Base-by-base conservation (phyloP, 2,329 filamentous ascomycete genomes). In the Colletotrichum sp. region DNA sequence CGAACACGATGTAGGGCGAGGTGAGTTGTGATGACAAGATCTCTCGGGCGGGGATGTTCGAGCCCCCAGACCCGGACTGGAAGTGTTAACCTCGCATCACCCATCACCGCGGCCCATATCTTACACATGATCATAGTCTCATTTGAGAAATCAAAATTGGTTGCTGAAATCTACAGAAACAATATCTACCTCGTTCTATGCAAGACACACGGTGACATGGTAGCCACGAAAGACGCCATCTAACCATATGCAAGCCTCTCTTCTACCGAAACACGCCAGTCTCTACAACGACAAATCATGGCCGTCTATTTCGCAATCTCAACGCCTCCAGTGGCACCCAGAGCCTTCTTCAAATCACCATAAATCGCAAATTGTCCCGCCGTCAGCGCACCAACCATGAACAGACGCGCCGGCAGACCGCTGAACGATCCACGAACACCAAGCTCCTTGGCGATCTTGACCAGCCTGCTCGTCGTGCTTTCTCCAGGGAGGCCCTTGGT, bases 311-410 rank as follows among this genome's bases (percentile, higher is more conserved):
- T 52, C 43, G 43, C 43, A 52, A 95, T 94, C 86, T 96, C 94
- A 43, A 96, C 93, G 86, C 94, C 94, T n/a, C 93, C 93, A 13
- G 89, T 91, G 67, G 94, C 95, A 71, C 93, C 93, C 6, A 95
- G 85, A 2, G 89, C 85, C 86, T 92, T 91, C 77, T 84, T 84
- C 78, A 85, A 81, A 79, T 93, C 90, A 85, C 94, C 95, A 84
- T 98, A 98, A 86, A 98, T 98, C 82, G 94, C 94, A 87, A 97
- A 97, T 88, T 97, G 95, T 85, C 93, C 93, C 78, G 93, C 93
- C 77, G 93, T 95, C 80, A 95, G 86, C 80, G 92, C 93, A 86
- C 94, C 93, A 81, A 94, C 90, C 86, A 88, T 88, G 85, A 88
- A 87, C 72, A 88, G 86, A 88, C 86, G 93, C 82, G 95, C 94